Evolutionary conservation across 805 yeast genomes (phyloP).

Genomic region (Starmerella kuoi): DNA sequence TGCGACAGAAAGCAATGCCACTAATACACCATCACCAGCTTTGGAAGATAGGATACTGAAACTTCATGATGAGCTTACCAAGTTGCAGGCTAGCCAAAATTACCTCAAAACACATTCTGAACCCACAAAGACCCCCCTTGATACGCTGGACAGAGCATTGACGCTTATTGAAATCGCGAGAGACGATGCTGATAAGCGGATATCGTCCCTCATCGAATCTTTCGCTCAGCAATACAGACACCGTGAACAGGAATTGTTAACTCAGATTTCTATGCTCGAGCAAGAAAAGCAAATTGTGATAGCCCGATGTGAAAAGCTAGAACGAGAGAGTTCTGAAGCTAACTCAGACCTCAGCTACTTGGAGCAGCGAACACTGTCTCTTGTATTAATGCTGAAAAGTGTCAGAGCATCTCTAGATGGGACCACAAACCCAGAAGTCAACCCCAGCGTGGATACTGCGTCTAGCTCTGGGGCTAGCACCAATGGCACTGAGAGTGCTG

Average conservation of each 20-base stretch:
- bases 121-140: conserved; percentile 5
- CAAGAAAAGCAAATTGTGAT: conserved; percentile 11
- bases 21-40: not conserved
- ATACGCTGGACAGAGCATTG: conserved; percentile 2
- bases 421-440: too few species aligned
- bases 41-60: conserved; percentile 4
- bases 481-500: too few species aligned
- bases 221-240: conserved; percentile 14
- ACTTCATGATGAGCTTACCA: conserved; percentile 7
- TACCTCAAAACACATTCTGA: not conserved
- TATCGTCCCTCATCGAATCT: conserved; percentile 9
- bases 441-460: too few species aligned
- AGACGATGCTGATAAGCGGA: conserved; percentile 6
- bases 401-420: conserved; percentile 12
- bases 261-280: conserved; percentile 6
- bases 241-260: conserved; percentile 16
- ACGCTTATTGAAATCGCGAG: conserved; percentile 8
- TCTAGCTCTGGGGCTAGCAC: too few species aligned
- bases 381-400: conserved; percentile 16
- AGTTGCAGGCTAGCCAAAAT: conserved; percentile 5
- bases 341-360: conserved; percentile 10
- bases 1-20: not conserved
- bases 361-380: conserved; percentile 17
- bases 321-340: conserved; percentile 4
- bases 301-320: conserved; percentile 15